Evolutionary conservation across 345 rosid species (phyloP).

Genomic region (Populus simonii): DNA sequence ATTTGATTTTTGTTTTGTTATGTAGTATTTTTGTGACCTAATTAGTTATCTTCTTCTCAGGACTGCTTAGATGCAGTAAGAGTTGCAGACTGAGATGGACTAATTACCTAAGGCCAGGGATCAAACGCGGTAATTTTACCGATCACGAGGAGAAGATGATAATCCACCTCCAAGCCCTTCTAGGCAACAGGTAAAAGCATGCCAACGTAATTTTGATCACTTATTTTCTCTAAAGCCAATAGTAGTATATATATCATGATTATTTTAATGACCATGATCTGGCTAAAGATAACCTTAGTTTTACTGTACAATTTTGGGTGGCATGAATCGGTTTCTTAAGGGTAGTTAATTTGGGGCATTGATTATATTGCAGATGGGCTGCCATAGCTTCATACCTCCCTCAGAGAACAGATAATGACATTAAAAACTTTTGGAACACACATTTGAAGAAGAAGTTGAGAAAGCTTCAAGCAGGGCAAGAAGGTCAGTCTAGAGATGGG

Average conservation of each 20-base stretch:
- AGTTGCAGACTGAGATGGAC: slow-evolving; percentile 99
- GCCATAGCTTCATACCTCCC: slow-evolving; percentile 99
- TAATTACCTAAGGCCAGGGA: slow-evolving; percentile 92
- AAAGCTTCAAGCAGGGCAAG: slow-evolving; percentile 45
- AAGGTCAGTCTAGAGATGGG: slow-evolving; percentile 32
- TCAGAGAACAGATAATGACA: slow-evolving; percentile 90
- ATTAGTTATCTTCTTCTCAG: slow-evolving; percentile 32
- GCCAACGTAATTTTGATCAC: not conserved
- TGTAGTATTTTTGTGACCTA: not conserved
- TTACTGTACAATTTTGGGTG: not conserved
- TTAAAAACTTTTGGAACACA: slow-evolving; percentile 93
- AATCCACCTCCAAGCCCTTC: slow-evolving; percentile 93
- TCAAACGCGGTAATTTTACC: slow-evolving; percentile 85
- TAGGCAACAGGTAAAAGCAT: slow-evolving; percentile 72
- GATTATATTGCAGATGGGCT: slow-evolving; percentile 72
- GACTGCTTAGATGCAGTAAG: slow-evolving; percentile 93
- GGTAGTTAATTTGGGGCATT: slow-evolving; percentile 2
- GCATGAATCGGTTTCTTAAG: not conserved
- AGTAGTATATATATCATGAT: too few relatives aligned
- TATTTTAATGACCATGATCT: not conserved
- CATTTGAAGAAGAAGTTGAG: slow-evolving; percentile 78
- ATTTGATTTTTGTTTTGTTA: not conserved
- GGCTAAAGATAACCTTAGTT: not conserved
- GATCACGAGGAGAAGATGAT: slow-evolving; percentile 89
- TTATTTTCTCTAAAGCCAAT: not conserved